phyloP scores from a whole-genome alignment of 257 asterid species.

The Penstemon barbatus region DNA sequence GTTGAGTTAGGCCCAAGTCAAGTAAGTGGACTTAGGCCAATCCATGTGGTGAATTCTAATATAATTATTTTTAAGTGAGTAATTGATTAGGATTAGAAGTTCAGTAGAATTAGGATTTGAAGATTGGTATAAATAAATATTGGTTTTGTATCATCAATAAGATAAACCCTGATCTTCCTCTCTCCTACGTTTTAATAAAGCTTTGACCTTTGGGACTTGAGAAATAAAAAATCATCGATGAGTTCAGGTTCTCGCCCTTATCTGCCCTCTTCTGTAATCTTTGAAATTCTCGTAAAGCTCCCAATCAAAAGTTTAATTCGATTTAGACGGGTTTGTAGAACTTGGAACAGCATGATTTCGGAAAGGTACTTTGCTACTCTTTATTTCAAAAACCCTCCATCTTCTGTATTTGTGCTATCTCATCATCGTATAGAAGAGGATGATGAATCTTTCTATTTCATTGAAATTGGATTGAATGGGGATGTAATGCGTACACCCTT shows the following conservation, averaged over 20 bases:
- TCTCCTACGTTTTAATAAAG: too few species aligned
- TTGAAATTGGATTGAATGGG: conserved; percentile 21
- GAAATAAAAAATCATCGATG: too few species aligned
- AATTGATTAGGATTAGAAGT: too few species aligned
- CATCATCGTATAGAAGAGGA: neutral
- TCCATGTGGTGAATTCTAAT: too few species aligned
- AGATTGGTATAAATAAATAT: too few species aligned
- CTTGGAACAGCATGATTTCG: conserved; percentile 23
- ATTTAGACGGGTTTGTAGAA: conserved; percentile 25
- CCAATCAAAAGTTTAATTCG: conserved; percentile 4
- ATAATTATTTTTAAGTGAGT: too few species aligned
- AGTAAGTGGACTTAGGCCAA: too few species aligned
- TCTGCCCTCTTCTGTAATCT: conserved; percentile 15
- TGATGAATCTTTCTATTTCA: neutral
- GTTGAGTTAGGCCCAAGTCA: too few species aligned
- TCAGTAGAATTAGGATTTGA: too few species aligned
- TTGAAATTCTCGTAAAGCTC: conserved; percentile 23
- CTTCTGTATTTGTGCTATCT: neutral
- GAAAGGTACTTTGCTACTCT: conserved; percentile 6
- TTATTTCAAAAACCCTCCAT: neutral
- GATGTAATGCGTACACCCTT: neutral
- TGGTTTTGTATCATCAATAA: too few species aligned
- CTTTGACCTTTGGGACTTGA: too few species aligned
- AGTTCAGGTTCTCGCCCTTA: neutral
- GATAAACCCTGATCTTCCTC: too few species aligned